Evolutionary conservation across 306 rosid genomes (phyloP), one percentile per base, ranked within the genome.

Genomic region (Abrus pulchellus): DNA sequence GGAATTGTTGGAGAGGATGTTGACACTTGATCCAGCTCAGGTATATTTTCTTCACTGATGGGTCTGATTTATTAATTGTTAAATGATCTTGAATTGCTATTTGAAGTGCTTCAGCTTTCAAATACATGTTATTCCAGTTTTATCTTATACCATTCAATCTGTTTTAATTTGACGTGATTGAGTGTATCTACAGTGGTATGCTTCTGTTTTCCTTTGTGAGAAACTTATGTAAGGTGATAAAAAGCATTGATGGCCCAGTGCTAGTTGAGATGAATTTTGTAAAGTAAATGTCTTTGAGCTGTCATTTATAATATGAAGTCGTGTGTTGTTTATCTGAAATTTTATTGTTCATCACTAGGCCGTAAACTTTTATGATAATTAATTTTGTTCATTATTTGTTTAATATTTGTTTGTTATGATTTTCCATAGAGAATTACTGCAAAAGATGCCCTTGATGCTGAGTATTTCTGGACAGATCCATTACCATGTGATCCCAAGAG

Each of bases 391-490:
- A 3, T 68, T 43, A 73, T 52, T 5, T 12, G 27, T 40, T 28
- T 76, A n/a, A 63, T 27, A 14, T 32, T 47, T 77, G 29, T 38
- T 36, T 82, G 68, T 78, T 32, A 77, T 33, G 60, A 44, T 86
- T 33, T 77, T 45, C 52, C 56, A 33, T 67, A 91, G 92, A 91
- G 96, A 85, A 86, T 89, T 68, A 80, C 90, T 59, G 93, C 93
- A 0, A 85, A 86, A 71, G 90, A 91, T 78, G 93, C 96, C 13
- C 89, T 91, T 64, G 91, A 89, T 85, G 92, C 93, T 3, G 93
- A 91, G 72, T 91, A 91, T 86, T 91, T 91, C 81, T 87, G 93
- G 93, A 81, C 84, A 59, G 93, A 91, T 83, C 95, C 95, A 9
- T 74, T 87, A 68, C 95, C 95, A 29, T 89, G 93, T 4, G 93